phyloP scores from a whole-genome alignment of 108 stramenopile species.

The Cylindrotheca closterium region DNA sequence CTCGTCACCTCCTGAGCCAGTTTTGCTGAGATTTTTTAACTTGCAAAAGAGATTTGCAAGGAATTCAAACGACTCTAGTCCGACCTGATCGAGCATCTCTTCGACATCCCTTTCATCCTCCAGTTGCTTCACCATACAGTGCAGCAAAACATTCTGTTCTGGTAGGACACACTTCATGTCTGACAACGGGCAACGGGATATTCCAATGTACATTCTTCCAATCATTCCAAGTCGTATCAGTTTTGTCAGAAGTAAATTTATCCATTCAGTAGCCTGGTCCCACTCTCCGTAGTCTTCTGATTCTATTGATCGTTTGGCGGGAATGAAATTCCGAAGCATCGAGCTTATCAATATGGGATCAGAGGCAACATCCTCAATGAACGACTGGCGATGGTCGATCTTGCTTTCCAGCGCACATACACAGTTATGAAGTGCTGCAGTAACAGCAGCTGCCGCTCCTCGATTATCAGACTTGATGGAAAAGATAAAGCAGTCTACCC shows the following conservation, averaged over 20 bases:
- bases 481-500: slow-evolving; percentile 46
- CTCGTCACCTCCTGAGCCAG: slow-evolving; percentile 5
- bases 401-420: slow-evolving; percentile 17
- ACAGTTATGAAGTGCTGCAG: slow-evolving; percentile 69
- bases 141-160: slow-evolving; percentile 73
- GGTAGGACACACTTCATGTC: slow-evolving; percentile 38
- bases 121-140: slow-evolving; percentile 44
- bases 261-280: slow-evolving; percentile 85
- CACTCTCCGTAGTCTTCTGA: slow-evolving; percentile 28
- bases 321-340: slow-evolving; percentile 57
- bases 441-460: slow-evolving; percentile 64
- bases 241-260: slow-evolving; percentile 53
- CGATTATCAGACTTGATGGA: slow-evolving; percentile 33
- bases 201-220: slow-evolving; percentile 33
- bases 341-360: slow-evolving; percentile 51
- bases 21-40: neutral
- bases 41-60: slow-evolving; percentile 30
- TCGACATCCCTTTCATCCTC: slow-evolving; percentile 27
- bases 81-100: slow-evolving; percentile 23
- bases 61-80: slow-evolving; percentile 42
- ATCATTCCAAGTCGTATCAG: slow-evolving; percentile 54
- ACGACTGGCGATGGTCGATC: slow-evolving; percentile 1
- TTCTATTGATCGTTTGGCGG: slow-evolving; percentile 30
- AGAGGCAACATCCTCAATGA: slow-evolving; percentile 23
- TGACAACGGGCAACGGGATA: neutral